Evolutionary conservation across 1,284 basidiomycete species (phyloP).

Genomic region (Caloboletus inedulis): DNA sequence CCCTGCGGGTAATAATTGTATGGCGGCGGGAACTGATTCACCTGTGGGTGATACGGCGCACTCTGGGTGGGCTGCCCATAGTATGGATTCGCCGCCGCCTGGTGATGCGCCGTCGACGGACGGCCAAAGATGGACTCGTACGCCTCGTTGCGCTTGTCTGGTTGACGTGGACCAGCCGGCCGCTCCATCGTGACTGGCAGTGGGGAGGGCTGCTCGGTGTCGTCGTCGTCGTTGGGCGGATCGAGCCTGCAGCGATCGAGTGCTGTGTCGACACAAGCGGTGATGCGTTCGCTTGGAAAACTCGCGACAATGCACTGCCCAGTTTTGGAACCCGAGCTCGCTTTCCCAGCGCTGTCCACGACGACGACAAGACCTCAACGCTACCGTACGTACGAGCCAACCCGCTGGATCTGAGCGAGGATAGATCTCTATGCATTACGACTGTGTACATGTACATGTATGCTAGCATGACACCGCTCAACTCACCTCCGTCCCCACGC

Average conservation of each 20-base stretch:
- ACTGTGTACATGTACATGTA: slow-evolving; percentile 7
- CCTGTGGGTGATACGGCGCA: slow-evolving; percentile 17
- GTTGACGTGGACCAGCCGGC: slow-evolving; percentile 66
- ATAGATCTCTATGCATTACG: slow-evolving; percentile 2
- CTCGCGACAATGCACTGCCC: slow-evolving; percentile 21
- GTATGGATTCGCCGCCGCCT: slow-evolving; percentile 30
- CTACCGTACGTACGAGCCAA: background rate
- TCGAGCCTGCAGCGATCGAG: slow-evolving; percentile 7
- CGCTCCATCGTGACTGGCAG: slow-evolving; percentile 51
- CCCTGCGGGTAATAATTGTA: slow-evolving; percentile 26
- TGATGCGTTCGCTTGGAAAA: slow-evolving; percentile 12
- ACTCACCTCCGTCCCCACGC: slow-evolving; percentile 26
- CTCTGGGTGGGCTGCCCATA: slow-evolving; percentile 21
- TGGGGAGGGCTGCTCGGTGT: background rate
- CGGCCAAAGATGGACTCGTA: slow-evolving; percentile 84
- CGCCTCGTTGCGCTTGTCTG: slow-evolving; percentile 71
- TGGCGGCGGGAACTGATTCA: slow-evolving; percentile 26
- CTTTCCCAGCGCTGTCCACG: slow-evolving; percentile 8
- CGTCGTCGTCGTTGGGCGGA: slow-evolving; percentile 8
- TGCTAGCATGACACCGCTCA: slow-evolving; percentile 3
- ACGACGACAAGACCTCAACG: slow-evolving; percentile 6
- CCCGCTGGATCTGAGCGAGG: background rate
- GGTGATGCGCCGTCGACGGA: slow-evolving; percentile 45
- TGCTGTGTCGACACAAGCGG: slow-evolving; percentile 3
- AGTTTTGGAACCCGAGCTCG: slow-evolving; percentile 22